Conservation (phyloP, 2,329 filamentous ascomycete genomes). For the Cladosporium colombiae region DNA sequence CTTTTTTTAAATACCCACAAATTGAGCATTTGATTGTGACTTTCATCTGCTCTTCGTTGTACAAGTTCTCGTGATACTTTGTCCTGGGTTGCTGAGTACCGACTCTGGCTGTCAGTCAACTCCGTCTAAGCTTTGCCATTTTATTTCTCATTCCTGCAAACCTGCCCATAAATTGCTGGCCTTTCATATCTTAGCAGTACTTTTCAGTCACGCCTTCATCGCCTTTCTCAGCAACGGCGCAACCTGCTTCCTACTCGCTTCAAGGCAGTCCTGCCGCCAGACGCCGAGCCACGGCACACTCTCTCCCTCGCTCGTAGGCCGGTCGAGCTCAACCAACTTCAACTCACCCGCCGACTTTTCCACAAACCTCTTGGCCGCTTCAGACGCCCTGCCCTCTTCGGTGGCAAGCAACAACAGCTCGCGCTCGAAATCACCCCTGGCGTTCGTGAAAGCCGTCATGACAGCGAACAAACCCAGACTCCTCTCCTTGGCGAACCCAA, state of each 20-base stretch:
- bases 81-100: neutral
- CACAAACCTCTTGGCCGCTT: slow-evolving; percentile 59
- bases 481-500: slow-evolving; percentile 57
- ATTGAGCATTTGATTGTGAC: neutral
- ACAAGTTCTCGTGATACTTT: neutral
- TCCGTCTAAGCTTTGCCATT: neutral
- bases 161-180: neutral
- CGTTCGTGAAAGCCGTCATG: slow-evolving; percentile 66
- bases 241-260: slow-evolving; percentile 64
- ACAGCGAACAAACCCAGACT: slow-evolving; percentile 63
- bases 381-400: slow-evolving; percentile 50
- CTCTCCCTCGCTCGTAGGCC: slow-evolving; percentile 45
- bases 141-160: neutral
- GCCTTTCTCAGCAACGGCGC: slow-evolving; percentile 59
- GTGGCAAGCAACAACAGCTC: slow-evolving; percentile 68
- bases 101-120: neutral
- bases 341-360: slow-evolving; percentile 50
- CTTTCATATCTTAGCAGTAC: neutral
- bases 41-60: neutral
- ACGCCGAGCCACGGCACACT: slow-evolving; percentile 55
- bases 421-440: slow-evolving; percentile 59
- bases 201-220: slow-evolving; percentile 28
- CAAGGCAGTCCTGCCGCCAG: slow-evolving; percentile 66
- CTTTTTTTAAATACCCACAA: neutral
- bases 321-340: slow-evolving; percentile 55